A percentile compares a stretch with the other conserved stretches of the same genome.
Evolutionary conservation across 2,329 filamentous ascomycete genomes (phyloP).

Genomic region (Aspergillus ochraceoroseus): DNA sequence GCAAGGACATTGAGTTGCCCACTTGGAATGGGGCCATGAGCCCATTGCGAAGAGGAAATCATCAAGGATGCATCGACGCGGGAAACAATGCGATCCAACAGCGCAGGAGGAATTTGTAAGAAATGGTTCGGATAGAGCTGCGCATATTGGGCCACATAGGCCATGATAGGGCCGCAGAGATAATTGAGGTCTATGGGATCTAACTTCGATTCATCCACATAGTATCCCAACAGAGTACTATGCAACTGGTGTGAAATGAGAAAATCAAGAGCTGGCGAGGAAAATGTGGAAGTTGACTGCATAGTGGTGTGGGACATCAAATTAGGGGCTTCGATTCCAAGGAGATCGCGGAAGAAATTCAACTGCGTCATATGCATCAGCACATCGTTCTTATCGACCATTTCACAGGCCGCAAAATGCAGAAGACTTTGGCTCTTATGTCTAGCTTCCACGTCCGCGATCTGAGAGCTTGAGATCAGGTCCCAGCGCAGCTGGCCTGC

Average conservation of each 20-base stretch:
- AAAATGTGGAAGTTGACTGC: slow-evolving; percentile 36
- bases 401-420: slow-evolving; percentile 52
- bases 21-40: slow-evolving; percentile 51
- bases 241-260: slow-evolving; percentile 51
- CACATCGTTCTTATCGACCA: slow-evolving; percentile 56
- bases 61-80: slow-evolving; percentile 46
- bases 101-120: slow-evolving; percentile 40
- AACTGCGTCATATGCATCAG: slow-evolving; percentile 58
- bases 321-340: slow-evolving; percentile 43
- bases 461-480: slow-evolving; percentile 49
- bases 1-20: slow-evolving; percentile 56
- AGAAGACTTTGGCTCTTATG: slow-evolving; percentile 46
- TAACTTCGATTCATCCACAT: slow-evolving; percentile 48
- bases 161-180: slow-evolving; percentile 52
- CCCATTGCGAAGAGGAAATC: slow-evolving; percentile 47
- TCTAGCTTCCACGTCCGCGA: slow-evolving; percentile 49
- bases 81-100: slow-evolving; percentile 45
- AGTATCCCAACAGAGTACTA: slow-evolving; percentile 47
- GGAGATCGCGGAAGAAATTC: slow-evolving; percentile 54
- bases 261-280: slow-evolving; percentile 48
- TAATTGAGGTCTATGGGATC: slow-evolving; percentile 52
- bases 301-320: slow-evolving; percentile 29
- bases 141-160: slow-evolving; percentile 56
- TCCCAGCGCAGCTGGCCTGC: slow-evolving; percentile 54
- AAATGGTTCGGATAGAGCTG: slow-evolving; percentile 53